Base-by-base conservation (phyloP, 106 monocot species). In the Ottelia alismoides region DNA sequence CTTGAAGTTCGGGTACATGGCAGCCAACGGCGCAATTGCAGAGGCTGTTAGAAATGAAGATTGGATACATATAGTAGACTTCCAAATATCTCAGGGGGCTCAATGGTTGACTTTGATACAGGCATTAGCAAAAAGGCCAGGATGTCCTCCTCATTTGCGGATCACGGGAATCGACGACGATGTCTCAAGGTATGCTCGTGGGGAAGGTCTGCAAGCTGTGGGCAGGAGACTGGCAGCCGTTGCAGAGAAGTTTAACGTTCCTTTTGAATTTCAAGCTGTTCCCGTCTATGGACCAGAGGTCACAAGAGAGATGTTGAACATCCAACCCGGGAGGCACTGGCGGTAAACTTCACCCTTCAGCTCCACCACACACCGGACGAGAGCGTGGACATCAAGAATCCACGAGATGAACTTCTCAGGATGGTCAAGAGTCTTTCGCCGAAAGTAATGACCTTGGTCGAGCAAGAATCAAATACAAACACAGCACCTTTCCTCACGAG, bases 281-380 rank as follows among this genome's bases (percentile, higher is more conserved):
- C 70, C 77, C 10, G 74, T 73, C 23, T 79, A 79, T 45, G 77
- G 70, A 2, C 64, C 55, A 0, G 86, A 91, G 63, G 75, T 99
- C 0, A 83, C 74, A 20, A 76, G 86, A 51, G 51, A 72, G 6
- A 86, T 86, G 79, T 68, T 99, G 18, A 76, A 69, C 25, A 82
- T 79, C 27, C 59, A 30, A 6, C 51, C 68, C 28, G 82, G 74
- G 98, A 99, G 63, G 90, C 82, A 6, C 70, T 99, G 11, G 60
- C 91, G 1, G 98, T 99, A 16, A 99, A 99, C 64, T 99, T 99
- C 62, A 90, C 90, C 10, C 91, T 83, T 66, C 90, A 83, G 47
- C 86, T 99, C 57, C 98, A 99, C 54, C 98, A 99, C 47, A 82
- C 91, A 79, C 98, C 98, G 14, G 98, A 99, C 66, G 98, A 99